Evolutionary conservation across 306 rosid species (phyloP), one percentile per base, ranked within the genome.

Genomic region (Ormosia emarginata): DNA sequence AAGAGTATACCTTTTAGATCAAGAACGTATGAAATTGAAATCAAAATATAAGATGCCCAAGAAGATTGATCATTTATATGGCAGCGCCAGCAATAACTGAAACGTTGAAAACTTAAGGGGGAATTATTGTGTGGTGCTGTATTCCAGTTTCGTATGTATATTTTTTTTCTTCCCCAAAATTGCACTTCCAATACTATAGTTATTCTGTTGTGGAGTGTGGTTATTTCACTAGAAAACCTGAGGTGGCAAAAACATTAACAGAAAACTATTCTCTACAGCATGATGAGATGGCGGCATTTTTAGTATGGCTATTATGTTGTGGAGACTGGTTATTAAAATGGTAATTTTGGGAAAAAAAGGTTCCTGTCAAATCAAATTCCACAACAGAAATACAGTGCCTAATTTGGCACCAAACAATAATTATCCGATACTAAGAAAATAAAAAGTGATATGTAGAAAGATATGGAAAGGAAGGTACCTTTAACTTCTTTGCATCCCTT

Each of bases 401-500:
- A 52, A 50, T 34, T 32, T n/a, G 8, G 2, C 77, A 34, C 49
- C 64, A 71, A n/a, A 52, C 9, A 53, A 53, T 49, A 52, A 52
- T 36, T 5, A 11, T 53, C 32, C 65, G 11, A 11, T 61, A 44
- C 11, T 8, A 8, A 44, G 2, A 52, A 39, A 47, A 44, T 24
- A 1, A 4, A 62, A 34, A 9, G 11, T 46, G 5, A 55, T 62
- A 3, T 1, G 47, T 12, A 56, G 30, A 47, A 63, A 65, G 33
- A 74, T 65, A 49, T 4, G 24, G 56, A 73, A 78, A 57, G 59
- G 24, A 80, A 79, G 24, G 62, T 87, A 95, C 98, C 99, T 95
- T 95, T 61, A 95, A 77, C 83, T 90, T 92, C 89, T 90, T 95
- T 39, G 99, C 95, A 84, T 95, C 93, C 90, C 78, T 76, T 78